Evolutionary conservation across 2,329 filamentous ascomycete species (phyloP).

Genomic region (Fusarium pseudocircinatum): DNA sequence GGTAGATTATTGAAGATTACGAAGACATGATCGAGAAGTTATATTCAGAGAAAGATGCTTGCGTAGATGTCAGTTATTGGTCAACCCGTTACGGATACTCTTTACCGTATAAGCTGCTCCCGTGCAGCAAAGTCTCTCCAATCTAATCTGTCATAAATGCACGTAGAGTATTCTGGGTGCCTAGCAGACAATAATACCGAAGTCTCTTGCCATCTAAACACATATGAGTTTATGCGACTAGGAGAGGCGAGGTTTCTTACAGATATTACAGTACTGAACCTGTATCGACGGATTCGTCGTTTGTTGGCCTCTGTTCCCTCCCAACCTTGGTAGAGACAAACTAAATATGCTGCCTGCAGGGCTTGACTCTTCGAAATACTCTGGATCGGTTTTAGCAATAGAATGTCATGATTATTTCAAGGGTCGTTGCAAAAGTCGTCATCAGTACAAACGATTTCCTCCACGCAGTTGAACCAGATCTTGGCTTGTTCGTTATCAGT

Average conservation of each 20-base stretch:
- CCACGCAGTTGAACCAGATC: neutral
- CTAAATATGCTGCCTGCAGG: neutral
- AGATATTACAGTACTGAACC: neutral
- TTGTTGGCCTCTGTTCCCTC: neutral
- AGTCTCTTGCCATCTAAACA: neutral
- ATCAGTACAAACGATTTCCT: neutral
- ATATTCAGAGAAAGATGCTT: neutral
- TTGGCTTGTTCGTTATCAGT: neutral
- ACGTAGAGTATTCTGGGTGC: neutral
- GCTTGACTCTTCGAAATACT: neutral
- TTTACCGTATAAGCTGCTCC: neutral
- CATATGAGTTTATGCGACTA: fast-evolving
- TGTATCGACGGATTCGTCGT: neutral
- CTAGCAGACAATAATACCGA: neutral
- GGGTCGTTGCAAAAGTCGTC: neutral
- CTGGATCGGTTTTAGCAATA: fast-evolving
- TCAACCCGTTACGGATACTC: fast-evolving
- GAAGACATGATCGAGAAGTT: neutral
- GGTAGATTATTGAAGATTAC: neutral
- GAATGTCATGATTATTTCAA: fast-evolving
- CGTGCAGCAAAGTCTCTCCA: neutral
- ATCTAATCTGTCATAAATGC: fast-evolving
- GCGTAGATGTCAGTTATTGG: fast-evolving
- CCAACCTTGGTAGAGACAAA: neutral
- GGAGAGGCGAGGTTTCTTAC: neutral